Conservation (phyloP, 2,329 filamentous ascomycete genomes). For the Boeremia exigua region DNA sequence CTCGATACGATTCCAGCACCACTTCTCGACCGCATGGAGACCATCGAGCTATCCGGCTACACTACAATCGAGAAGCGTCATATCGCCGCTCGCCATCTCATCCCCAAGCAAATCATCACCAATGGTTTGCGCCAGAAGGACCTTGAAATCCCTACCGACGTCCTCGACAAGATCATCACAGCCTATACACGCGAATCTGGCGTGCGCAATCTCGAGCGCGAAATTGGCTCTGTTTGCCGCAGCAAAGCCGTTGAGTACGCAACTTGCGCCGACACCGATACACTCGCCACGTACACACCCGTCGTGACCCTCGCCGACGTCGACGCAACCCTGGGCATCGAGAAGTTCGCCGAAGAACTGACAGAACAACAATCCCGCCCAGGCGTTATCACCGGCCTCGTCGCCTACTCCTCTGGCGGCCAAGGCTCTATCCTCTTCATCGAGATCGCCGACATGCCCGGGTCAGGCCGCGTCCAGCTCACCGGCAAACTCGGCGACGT, state of each 20-base stretch:
- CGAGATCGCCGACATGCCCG: constrained; percentile 96
- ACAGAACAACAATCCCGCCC: constrained; percentile 82
- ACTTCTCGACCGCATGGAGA: constrained; percentile 95
- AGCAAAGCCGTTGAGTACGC: constrained; percentile 87
- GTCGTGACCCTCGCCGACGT: constrained; percentile 78
- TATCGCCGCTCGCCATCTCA: constrained; percentile 90
- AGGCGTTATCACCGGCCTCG: constrained; percentile 93
- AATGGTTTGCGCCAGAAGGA: constrained; percentile 83
- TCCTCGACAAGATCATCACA: constrained; percentile 94
- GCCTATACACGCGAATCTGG: constrained; percentile 96
- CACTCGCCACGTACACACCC: constrained; percentile 71
- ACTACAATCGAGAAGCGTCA: constrained; percentile 96
- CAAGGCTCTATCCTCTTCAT: constrained; percentile 98
- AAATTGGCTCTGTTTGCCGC: constrained; percentile 92
- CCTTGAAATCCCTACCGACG: constrained; percentile 77
- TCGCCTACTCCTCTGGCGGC: constrained; percentile 90
- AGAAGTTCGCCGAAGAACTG: constrained; percentile 94
- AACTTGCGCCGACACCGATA: constrained; percentile 79
- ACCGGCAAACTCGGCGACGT: constrained; percentile 97
- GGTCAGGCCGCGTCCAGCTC: constrained; percentile 87
- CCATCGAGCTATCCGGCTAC: constrained; percentile 90
- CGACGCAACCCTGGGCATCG: constrained; percentile 89
- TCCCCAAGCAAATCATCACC: constrained; percentile 91
- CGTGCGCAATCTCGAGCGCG: constrained; percentile 93
- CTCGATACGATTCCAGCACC: constrained; percentile 95